These are phyloP conservation scores for Myriosclerotinia scirpicola DNA, from an alignment of 2,329 filamentous ascomycete genomes.

Conservation along the genomic window DNA sequence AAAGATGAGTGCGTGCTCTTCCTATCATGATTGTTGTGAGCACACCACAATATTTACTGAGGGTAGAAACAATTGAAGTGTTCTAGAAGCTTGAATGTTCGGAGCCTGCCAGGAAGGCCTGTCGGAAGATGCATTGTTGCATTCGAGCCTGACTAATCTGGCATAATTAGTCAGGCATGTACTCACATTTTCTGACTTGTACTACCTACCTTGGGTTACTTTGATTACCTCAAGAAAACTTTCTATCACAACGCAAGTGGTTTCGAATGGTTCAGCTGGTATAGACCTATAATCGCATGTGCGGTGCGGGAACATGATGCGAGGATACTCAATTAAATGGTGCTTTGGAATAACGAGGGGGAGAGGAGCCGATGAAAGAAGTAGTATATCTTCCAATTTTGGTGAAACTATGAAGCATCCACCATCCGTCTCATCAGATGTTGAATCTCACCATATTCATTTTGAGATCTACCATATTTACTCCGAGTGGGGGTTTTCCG, in stretches of 20 bases:
- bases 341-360: background rate
- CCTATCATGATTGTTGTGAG: constrained; percentile 7
- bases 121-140: background rate
- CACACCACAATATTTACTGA: background rate
- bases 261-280: background rate
- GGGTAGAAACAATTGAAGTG: background rate
- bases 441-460: background rate
- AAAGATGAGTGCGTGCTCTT: background rate
- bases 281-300: background rate
- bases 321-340: background rate
- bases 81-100: background rate
- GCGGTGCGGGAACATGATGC: background rate
- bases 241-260: background rate
- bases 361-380: background rate
- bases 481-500: background rate
- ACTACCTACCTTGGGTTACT: background rate
- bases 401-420: background rate
- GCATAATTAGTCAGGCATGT: background rate
- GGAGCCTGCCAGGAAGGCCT: constrained; percentile 3
- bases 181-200: background rate
- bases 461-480: background rate
- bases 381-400: constrained; percentile 1
- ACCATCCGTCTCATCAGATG: background rate
- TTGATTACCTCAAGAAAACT: background rate
- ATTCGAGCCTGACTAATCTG: constrained; percentile 5